phyloP scores from a whole-genome alignment of 495 filamentous ascomycete genomes.

The Aspergillus conjunctus region DNA sequence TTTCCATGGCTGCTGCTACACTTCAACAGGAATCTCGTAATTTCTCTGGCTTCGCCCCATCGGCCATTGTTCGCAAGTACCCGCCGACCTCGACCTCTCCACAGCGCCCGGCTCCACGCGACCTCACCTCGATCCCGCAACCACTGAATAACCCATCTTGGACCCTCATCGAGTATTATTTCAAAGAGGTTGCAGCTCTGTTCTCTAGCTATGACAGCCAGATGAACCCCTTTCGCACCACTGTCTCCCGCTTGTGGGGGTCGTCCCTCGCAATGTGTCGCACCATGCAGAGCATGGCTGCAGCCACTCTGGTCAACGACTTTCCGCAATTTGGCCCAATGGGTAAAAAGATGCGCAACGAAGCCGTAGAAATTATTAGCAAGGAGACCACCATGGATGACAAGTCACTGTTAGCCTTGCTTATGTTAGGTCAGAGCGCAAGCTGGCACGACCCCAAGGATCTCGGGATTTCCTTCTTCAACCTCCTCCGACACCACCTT shows the following conservation, averaged over 20 bases:
- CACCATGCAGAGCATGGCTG: constrained; percentile 63
- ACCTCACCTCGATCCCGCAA: constrained; percentile 40
- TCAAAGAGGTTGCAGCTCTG: constrained; percentile 58
- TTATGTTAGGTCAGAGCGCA: constrained; percentile 59
- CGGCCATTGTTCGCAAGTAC: constrained; percentile 44
- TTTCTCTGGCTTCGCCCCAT: constrained; percentile 40
- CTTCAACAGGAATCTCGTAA: constrained; percentile 26
- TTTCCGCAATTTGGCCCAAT: constrained; percentile 56
- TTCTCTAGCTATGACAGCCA: constrained; percentile 62
- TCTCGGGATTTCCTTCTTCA: constrained; percentile 54
- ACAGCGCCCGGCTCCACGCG: constrained; percentile 23
- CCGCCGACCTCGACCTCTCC: constrained; percentile 29
- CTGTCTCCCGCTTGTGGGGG: constrained; percentile 57
- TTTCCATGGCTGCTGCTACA: constrained; percentile 30
- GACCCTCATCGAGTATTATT: constrained; percentile 62
- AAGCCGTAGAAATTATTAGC: constrained; percentile 51
- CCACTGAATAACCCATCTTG: constrained; percentile 51
- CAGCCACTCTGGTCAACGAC: constrained; percentile 58
- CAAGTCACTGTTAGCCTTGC: constrained; percentile 53
- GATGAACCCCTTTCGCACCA: constrained; percentile 60
- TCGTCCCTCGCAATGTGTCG: constrained; percentile 59
- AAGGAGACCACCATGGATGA: constrained; percentile 48
- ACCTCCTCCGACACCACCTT: constrained; percentile 47
- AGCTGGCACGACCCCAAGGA: constrained; percentile 60
- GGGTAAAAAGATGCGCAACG: constrained; percentile 55